phyloP scores from a whole-genome alignment of 192 early-diverging fungal genomes.

The Coemansia sp. region DNA sequence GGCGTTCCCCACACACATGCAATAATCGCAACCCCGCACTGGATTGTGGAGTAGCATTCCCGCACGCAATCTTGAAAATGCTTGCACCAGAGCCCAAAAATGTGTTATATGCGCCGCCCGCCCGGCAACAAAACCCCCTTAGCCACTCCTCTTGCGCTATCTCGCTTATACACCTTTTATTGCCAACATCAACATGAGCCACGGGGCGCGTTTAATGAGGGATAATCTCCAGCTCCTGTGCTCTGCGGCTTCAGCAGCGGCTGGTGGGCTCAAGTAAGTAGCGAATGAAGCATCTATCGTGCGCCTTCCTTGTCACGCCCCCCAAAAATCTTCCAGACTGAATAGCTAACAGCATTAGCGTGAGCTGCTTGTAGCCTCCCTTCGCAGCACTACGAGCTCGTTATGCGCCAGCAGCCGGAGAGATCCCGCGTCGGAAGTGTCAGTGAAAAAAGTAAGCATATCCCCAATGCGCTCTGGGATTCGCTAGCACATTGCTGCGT shows the following conservation, averaged over 20 bases:
- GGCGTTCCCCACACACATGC: background rate
- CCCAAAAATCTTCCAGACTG: background rate
- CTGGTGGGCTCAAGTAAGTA: constrained; percentile 8
- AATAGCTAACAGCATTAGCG: background rate
- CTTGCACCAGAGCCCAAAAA: background rate
- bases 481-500: background rate
- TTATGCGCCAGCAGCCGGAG: constrained; percentile 86
- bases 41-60: too few species aligned
- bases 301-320: background rate
- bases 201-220: background rate
- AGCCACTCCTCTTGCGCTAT: background rate
- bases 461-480: background rate
- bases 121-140: background rate
- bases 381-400: constrained; percentile 52
- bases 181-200: constrained; percentile 9
- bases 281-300: background rate
- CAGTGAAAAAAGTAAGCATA: constrained; percentile 80
- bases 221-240: constrained; percentile 55
- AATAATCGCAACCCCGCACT: background rate
- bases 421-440: constrained; percentile 89
- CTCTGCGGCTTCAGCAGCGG: constrained; percentile 40
- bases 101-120: background rate
- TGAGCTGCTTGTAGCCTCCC: constrained; percentile 9
- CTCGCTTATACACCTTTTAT: background rate
- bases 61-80: background rate